Base-by-base conservation (phyloP, 164 flowering plant species). In the Magnolia changhungtana region DNA sequence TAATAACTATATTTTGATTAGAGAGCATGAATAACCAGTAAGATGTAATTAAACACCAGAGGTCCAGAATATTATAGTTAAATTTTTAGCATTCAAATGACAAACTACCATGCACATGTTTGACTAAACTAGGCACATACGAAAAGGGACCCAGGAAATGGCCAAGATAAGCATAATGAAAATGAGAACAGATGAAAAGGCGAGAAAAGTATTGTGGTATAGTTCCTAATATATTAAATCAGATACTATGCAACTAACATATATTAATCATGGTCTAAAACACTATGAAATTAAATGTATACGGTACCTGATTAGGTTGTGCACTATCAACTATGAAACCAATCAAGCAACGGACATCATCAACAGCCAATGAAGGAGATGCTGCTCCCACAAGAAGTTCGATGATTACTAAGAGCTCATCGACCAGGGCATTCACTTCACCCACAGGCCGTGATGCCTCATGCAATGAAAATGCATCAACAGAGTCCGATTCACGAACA, bases 341-440 rank as follows among this genome's bases (percentile, higher is more conserved):
- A 75, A 96, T 90, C 74, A 96, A 84, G 82, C 98, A 80, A 23
- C 89, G 90, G 31, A 93, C 84, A 82, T 96, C 98, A 78, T 88
- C 89, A 37, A 83, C 86, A 81, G 96, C 98, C 68, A 87, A 74
- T 52, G 93, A 89, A 69, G 99, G 90, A 76, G 94, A 80, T 72
- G 98, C 96, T 78, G 96, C 95, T 71, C 90, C 92, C 23, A 96
- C 77, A 65, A 96, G 81, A 73, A 96, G 94, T 83, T 96, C 98
- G 80, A 96, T 82, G 67, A 96, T 84, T 45, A 96, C 99, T 64
- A 96, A 83, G 63, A 96, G 98, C 85, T 96, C 99, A 80, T 96
- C 99, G 74, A 94, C 91, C 83, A 96, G 83, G 59, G 98, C 98
- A 91, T 96, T 96, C 77, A 96, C 90, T 87, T 94, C 98, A 72